A percentile compares a stretch with the other conserved stretches of the same genome.
Evolutionary conservation across 768 basidiomycete species (phyloP).

Genomic region (Daedaleopsis sinensis): DNA sequence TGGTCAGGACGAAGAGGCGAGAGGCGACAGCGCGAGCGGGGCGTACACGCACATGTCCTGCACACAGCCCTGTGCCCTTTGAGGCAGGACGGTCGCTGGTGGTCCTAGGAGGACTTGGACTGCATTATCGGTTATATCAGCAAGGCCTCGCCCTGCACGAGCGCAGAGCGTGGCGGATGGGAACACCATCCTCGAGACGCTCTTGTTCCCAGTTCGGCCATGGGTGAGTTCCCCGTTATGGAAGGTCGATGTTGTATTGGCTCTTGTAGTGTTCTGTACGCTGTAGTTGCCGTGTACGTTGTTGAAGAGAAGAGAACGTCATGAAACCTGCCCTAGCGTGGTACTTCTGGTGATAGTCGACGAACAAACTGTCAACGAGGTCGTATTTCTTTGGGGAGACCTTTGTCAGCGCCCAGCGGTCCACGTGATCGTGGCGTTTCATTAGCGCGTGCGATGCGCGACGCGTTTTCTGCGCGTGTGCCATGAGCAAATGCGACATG

Average conservation of each 20-base stretch:
- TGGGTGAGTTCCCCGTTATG: neutral
- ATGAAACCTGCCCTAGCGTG: too few relatives aligned
- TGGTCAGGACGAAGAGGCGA: neutral
- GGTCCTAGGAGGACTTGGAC: neutral
- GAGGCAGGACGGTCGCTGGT: neutral
- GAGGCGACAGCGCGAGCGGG: neutral
- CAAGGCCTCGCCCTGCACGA: neutral
- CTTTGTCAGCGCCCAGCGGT: neutral
- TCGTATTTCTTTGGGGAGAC: too few relatives aligned
- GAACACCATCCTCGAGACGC: neutral
- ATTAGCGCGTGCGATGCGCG: neutral
- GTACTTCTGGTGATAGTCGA: too few relatives aligned
- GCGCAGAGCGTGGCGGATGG: neutral
- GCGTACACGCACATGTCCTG: neutral
- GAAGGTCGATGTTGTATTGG: neutral
- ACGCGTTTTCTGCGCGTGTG: conserved; percentile 1
- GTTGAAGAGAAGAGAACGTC: too few relatives aligned
- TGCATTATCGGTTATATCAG: conserved; percentile 5
- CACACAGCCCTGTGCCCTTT: neutral
- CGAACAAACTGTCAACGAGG: too few relatives aligned
- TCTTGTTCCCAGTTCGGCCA: conserved; percentile 5
- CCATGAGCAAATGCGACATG: neutral
- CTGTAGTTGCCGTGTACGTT: neutral
- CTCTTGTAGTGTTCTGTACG: neutral
- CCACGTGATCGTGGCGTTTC: conserved; percentile 11